Conservation (phyloP, 768 basidiomycete genomes). For the Leccinum subgranulosum region DNA sequence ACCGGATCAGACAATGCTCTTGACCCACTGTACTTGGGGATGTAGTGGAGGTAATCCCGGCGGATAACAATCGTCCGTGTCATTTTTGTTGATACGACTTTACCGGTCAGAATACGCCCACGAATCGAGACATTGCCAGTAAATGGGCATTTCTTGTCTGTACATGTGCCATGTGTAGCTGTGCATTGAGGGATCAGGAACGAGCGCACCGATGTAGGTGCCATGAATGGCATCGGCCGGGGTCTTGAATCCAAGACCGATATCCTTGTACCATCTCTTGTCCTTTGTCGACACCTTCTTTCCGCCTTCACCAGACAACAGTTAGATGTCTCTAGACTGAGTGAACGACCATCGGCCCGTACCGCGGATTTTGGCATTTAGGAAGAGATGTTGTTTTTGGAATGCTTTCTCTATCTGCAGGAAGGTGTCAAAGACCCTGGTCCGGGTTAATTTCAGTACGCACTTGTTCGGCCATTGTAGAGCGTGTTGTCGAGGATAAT, state of each 20-base stretch:
- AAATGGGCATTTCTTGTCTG: slow-evolving; percentile 99
- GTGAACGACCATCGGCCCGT: slow-evolving; percentile 35
- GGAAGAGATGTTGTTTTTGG: slow-evolving; percentile 98
- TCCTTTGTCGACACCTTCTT: slow-evolving; percentile 94
- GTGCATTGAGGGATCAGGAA: not conserved
- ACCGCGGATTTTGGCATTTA: slow-evolving; percentile 94
- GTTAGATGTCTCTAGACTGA: slow-evolving; percentile 7
- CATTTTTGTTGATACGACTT: slow-evolving; percentile 99
- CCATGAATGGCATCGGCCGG: slow-evolving; percentile 94
- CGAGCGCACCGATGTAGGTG: slow-evolving; percentile 85
- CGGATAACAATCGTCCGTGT: slow-evolving; percentile 98
- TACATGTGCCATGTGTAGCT: not conserved
- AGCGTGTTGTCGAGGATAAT: slow-evolving; percentile 10
- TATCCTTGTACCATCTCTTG: slow-evolving; percentile 99
- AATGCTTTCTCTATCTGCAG: slow-evolving; percentile 90
- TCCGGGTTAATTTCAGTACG: slow-evolving; percentile 12
- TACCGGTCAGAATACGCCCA: slow-evolving; percentile 97
- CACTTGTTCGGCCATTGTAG: slow-evolving; percentile 63
- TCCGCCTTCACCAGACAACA: slow-evolving; percentile 44
- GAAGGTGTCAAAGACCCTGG: not conserved
- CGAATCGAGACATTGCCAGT: slow-evolving; percentile 96
- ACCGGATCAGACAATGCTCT: not conserved
- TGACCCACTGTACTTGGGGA: slow-evolving; percentile 94
- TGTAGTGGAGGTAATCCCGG: slow-evolving; percentile 90
- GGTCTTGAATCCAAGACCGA: slow-evolving; percentile 96